A percentile compares a stretch with the other conserved stretches of the same genome.
Conservation (phyloP, 257 asterid genomes). For the Przewalskia tangutica region DNA sequence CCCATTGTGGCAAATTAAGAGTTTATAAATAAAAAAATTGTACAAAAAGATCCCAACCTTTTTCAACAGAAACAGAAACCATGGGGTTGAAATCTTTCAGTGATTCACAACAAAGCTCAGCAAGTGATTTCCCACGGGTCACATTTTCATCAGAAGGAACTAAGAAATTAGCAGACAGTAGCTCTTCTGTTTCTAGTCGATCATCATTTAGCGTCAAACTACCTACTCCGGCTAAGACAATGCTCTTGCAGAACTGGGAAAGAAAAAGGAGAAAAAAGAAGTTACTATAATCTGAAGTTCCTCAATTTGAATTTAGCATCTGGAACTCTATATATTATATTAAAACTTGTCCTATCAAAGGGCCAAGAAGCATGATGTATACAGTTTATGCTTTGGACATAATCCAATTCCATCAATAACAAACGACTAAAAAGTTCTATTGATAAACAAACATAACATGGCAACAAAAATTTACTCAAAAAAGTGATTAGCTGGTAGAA, state of each 20-base stretch:
- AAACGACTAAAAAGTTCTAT: not conserved
- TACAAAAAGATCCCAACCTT: constrained; percentile 33
- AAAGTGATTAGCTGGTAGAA: not conserved
- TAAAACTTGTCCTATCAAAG: not conserved
- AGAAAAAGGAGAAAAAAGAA: not conserved
- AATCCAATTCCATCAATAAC: not conserved
- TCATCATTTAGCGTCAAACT: constrained; percentile 81
- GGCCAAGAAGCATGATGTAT: not conserved
- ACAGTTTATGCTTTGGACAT: not conserved
- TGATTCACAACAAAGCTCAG: constrained; percentile 85
- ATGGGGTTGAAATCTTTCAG: constrained; percentile 90
- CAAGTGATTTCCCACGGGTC: constrained; percentile 52
- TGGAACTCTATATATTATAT: not conserved
- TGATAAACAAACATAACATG: not conserved
- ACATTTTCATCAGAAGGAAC: constrained; percentile 45
- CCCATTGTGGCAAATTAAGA: not conserved
- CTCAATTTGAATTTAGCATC: not conserved
- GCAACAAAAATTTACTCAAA: not conserved
- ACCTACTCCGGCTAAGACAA: constrained; percentile 94
- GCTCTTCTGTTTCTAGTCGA: constrained; percentile 54
- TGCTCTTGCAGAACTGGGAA: constrained; percentile 88
- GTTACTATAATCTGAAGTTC: not conserved
- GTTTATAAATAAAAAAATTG: not conserved
- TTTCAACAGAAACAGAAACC: constrained; percentile 83
- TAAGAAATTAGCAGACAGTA: constrained; percentile 70